These are phyloP conservation scores for Ceriops tagal DNA, from an alignment of 345 rosid genomes.

Conservation along the genomic window DNA sequence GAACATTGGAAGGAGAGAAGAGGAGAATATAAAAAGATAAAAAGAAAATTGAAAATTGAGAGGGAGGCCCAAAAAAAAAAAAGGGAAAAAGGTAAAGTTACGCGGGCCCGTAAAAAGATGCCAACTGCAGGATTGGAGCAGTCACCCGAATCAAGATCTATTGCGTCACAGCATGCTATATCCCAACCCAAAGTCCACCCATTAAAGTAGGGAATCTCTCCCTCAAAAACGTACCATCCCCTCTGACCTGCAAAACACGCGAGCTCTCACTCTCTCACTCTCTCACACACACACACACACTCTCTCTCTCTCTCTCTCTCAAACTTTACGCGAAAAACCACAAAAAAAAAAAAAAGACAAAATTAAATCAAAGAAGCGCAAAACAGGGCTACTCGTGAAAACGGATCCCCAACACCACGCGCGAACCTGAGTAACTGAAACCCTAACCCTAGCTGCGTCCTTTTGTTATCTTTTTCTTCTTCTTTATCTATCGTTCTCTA, in stretches of 20 bases:
- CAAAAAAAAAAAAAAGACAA: constrained; percentile 1
- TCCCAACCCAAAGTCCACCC: constrained; percentile 11
- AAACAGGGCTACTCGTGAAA: constrained; percentile 24
- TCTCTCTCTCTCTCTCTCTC: constrained; percentile 8
- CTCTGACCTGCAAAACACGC: constrained; percentile 63
- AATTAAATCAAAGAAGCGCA: constrained; percentile 11
- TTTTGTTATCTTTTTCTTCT: too few relatives aligned
- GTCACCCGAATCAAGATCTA: background rate
- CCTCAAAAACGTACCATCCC: constrained; percentile 32
- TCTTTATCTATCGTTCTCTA: constrained; percentile 8
- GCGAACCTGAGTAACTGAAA: constrained; percentile 51
- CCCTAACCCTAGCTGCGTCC: constrained; percentile 74
- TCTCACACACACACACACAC: too few relatives aligned
- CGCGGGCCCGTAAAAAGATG: too few relatives aligned
- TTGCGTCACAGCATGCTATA: constrained; percentile 25
- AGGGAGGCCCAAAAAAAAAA: too few relatives aligned
- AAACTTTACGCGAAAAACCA: constrained; percentile 6
- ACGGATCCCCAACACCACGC: constrained; percentile 40
- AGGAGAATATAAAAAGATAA: too few relatives aligned
- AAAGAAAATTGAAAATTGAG: too few relatives aligned
- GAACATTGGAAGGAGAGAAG: too few relatives aligned
- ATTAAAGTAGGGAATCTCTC: background rate
- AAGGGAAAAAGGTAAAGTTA: too few relatives aligned
- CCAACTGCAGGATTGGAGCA: too few relatives aligned
- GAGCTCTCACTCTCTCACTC: constrained; percentile 42